Evolutionary conservation across 2,329 filamentous ascomycete species (phyloP).

Genomic region (Botrytis pseudocinerea): DNA sequence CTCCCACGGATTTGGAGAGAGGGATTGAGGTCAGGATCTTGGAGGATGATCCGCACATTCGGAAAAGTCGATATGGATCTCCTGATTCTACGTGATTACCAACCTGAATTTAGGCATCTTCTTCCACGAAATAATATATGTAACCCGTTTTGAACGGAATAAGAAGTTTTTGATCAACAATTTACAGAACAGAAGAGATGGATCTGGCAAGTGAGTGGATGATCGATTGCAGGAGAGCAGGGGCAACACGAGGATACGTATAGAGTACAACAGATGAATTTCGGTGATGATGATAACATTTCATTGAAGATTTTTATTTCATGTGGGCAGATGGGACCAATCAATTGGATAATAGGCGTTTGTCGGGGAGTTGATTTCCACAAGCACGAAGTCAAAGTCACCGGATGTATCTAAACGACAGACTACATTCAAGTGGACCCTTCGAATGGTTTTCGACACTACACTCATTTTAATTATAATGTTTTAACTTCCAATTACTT

Average conservation of each 20-base stretch:
- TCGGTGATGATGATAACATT: not conserved
- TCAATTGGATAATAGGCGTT: not conserved
- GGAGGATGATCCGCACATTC: not conserved
- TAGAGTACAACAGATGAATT: not conserved
- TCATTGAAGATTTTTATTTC: not conserved
- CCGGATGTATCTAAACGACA: not conserved
- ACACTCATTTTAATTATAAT: not conserved
- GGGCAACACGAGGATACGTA: not conserved
- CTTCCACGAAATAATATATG: not conserved
- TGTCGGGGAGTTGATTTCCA: not conserved
- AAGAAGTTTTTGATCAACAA: not conserved
- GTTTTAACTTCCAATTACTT: not conserved
- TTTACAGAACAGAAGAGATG: not conserved
- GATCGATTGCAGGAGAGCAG: not conserved
- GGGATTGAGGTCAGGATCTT: not conserved
- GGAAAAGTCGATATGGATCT: conserved; percentile 3
- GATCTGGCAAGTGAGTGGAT: no score
- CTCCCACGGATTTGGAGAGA: not conserved
- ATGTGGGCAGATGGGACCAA: not conserved
- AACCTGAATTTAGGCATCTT: not conserved
- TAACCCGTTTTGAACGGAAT: not conserved
- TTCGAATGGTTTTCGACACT: not conserved
- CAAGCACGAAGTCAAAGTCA: not conserved
- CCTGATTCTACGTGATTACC: not conserved
- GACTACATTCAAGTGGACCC: not conserved